Evolutionary conservation across 352 stramenopile genomes (phyloP).

Genomic region (Globisporangium splendens): DNA sequence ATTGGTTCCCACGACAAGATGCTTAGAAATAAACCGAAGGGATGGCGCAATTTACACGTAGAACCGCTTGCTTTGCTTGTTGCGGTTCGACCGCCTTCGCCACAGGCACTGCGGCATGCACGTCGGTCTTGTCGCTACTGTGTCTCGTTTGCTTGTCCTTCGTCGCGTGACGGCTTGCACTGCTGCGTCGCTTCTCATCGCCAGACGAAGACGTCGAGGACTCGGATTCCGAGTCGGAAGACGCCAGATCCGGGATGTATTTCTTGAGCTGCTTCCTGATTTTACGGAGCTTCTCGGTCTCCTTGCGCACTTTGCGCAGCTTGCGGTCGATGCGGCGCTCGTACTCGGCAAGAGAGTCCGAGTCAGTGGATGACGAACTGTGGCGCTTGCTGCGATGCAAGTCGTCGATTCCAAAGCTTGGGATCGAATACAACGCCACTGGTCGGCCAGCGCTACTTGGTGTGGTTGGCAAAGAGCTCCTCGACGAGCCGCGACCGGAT

Average conservation of each 20-base stretch:
- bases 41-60: too few relatives aligned
- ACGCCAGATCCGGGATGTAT: conserved; percentile 45
- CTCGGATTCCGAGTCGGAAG: conserved; percentile 32
- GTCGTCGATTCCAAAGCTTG: conserved; percentile 4
- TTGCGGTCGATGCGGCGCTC: conserved; percentile 44
- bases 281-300: conserved; percentile 33
- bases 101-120: not conserved
- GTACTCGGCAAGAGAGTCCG: conserved; percentile 24
- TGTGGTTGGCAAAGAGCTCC: conserved; percentile 6
- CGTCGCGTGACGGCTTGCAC: not conserved
- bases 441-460: not conserved
- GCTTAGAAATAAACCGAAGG: too few relatives aligned
- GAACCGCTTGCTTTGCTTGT: too few relatives aligned
- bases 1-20: too few relatives aligned
- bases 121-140: not conserved
- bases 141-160: not conserved
- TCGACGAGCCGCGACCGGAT: not conserved
- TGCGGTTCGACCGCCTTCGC: too few relatives aligned
- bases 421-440: conserved; percentile 8
- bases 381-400: conserved; percentile 8
- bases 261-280: conserved; percentile 43
- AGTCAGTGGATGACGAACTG: conserved; percentile 10
- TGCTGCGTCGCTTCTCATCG: not conserved
- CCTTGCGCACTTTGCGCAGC: conserved; percentile 36
- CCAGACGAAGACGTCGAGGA: conserved; percentile 17